phyloP scores from a whole-genome alignment of 352 stramenopile genomes.

The Phytophthora nicotianae region DNA sequence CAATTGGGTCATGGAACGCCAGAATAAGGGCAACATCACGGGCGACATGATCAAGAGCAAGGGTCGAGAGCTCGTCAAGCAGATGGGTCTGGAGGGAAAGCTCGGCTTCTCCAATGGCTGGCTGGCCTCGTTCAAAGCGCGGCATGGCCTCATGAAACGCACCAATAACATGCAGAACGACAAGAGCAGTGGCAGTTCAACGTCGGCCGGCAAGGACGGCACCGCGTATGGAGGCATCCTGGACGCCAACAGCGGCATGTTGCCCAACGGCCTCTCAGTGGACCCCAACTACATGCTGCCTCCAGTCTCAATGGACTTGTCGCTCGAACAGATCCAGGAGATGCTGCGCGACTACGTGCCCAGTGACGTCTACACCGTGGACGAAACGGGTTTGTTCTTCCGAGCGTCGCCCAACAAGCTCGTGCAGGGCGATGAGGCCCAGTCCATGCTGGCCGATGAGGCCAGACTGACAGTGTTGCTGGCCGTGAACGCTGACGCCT shows the following conservation, averaged over 20 bases:
- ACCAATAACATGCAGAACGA: conserved; percentile 46
- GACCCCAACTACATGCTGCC: conserved; percentile 82
- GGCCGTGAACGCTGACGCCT: conserved; percentile 74
- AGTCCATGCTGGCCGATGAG: conserved; percentile 78
- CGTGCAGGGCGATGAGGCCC: conserved; percentile 79
- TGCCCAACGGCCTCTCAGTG: conserved; percentile 51
- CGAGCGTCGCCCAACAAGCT: conserved; percentile 87
- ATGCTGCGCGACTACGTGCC: conserved; percentile 82
- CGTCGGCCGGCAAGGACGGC: conserved; percentile 24
- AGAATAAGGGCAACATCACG: conserved; percentile 90
- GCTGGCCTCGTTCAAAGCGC: conserved; percentile 85
- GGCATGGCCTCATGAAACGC: conserved; percentile 82
- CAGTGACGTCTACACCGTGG: conserved; percentile 86
- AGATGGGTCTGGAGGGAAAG: conserved; percentile 84
- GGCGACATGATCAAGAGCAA: conserved; percentile 90
- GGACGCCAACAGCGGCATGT: conserved; percentile 54
- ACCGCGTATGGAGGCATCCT: conserved; percentile 44
- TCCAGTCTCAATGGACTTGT: conserved; percentile 80
- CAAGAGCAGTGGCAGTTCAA: conserved; percentile 20
- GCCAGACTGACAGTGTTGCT: conserved; percentile 76
- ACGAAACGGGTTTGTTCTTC: conserved; percentile 88
- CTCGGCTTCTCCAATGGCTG: conserved; percentile 88
- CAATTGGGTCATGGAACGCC: conserved; percentile 90
- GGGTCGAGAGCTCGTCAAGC: conserved; percentile 78
- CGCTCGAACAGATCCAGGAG: conserved; percentile 87